Conservation (phyloP, 768 basidiomycete genomes). For the Naganishia randhawae region DNA sequence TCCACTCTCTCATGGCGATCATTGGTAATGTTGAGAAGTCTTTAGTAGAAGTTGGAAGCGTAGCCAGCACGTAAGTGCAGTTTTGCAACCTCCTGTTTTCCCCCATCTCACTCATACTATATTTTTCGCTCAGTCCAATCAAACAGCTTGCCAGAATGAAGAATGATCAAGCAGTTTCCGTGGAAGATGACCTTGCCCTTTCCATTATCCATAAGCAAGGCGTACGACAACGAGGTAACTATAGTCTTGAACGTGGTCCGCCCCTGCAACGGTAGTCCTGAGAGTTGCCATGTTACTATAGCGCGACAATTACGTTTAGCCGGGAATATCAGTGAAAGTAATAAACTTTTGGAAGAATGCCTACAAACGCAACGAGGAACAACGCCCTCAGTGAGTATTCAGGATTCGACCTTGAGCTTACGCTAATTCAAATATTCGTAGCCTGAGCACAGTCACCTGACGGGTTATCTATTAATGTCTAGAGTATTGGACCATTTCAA, state of each 20-base stretch:
- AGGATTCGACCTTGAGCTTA: too few relatives aligned
- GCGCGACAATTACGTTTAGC: slow-evolving; percentile 10
- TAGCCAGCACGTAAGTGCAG: slow-evolving; percentile 24
- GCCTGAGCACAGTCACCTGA: slow-evolving; percentile 53
- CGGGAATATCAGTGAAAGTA: background rate
- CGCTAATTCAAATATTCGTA: background rate
- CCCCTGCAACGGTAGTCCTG: background rate
- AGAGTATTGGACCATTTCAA: slow-evolving; percentile 73
- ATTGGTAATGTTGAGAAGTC: slow-evolving; percentile 54
- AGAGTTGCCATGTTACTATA: background rate
- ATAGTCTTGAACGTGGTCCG: background rate
- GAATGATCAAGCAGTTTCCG: background rate
- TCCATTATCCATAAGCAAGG: slow-evolving; percentile 37
- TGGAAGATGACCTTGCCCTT: slow-evolving; percentile 34
- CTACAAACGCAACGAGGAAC: background rate
- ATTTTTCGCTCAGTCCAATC: slow-evolving; percentile 1
- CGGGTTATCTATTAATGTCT: slow-evolving; percentile 53
- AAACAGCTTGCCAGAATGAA: slow-evolving; percentile 2
- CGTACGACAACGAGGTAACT: slow-evolving; percentile 43
- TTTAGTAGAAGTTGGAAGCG: slow-evolving; percentile 45
- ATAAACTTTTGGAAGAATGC: slow-evolving; percentile 15
- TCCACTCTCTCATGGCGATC: slow-evolving; percentile 50
- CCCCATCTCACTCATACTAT: background rate
- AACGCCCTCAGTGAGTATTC: background rate
- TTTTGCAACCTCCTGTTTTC: background rate